Base-by-base conservation (phyloP, 2,329 filamentous ascomycete species). In the Ophiostoma sp. region DNA sequence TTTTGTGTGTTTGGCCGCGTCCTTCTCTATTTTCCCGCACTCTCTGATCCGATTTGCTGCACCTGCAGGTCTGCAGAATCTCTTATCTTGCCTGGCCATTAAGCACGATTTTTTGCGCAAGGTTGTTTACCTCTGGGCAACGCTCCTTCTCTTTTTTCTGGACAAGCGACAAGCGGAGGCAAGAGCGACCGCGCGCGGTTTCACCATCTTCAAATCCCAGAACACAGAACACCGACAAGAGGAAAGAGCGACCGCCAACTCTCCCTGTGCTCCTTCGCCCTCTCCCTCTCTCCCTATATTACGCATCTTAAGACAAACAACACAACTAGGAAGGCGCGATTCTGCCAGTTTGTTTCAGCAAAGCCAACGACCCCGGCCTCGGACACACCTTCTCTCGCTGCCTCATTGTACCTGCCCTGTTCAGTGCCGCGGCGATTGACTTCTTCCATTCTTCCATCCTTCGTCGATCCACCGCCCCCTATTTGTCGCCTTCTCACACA, bases 401-500 rank as follows among this genome's bases (percentile, higher is more conserved):
- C 36, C 39, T 33, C 22, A 22, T 33, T 52, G 48, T 42, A 42
- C 33, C 45, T 52, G 36, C 36, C 61, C 61, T 45, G 36, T 22
- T 45, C 22, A 45, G 22, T 17, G 22, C 39, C 22, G 36, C 61
- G 36, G 36, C 22, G 22, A 66, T 42, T 28, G 36, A 45, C 61
- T 66, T 66, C 33, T 48, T 71, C 70, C 69, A 45, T 71, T 71
- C 70, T 71, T 72, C 59, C 70, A 72, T 71, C 48, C 42, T 25
- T 33, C 52, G 33, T 59, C n/a, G 55, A 57, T 61, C 42, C 55
- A 52, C 57, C 28, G 42, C 28, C 59, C 55, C 68, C 25, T 71
- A 39, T 45, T 19, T 61, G n/a, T 66, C 31, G 31, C 45, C 36
- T 19, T 28, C 22, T 19, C 42, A 12, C 55, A 39, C 63, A 59